Evolutionary conservation across 1,284 basidiomycete genomes (phyloP), one percentile per base, ranked within the genome.

Genomic region (Sporisorium graminicola): DNA sequence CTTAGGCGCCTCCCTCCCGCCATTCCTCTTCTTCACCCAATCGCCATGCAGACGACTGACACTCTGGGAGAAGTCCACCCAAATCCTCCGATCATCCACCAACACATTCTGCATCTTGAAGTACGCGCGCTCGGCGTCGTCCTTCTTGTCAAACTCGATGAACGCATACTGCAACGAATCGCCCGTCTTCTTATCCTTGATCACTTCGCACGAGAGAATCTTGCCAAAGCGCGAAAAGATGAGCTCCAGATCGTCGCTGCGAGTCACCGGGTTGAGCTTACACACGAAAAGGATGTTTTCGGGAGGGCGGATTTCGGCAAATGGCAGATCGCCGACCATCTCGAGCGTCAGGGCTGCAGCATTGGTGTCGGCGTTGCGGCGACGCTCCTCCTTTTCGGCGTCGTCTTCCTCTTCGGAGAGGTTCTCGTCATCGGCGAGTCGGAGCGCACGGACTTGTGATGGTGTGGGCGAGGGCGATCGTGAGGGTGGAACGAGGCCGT

Each of bases 71-170:
- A 98, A 98, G 87, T 98, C 95, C 72, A 99, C 96, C 93, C 96
- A 98, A 85, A 99, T 99, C 22, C 97, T 90, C 18, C 95, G 90
- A 86, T 99, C 97, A 85, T 99, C 96, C n/a, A 99, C 93, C 9
- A 99, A 88, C 0, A 99, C 96, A 82, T 98, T 98, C 86, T 99
- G 96, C 96, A 99, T 99, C 87, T 98, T 99, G 88, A 98, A 95
- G 86, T 99, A 99, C 16, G 94, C 96, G 91, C 77, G 91, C 85
- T 99, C 96, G 1, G 96, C 95, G 46, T 94, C 92, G 66, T 94
- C 93, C 52, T 91, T 88, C 85, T 93, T 92, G 85, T 97, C 95
- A 87, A 98, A 99, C 87, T 99, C 97, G 82, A 99, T 95, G 83
- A 99, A 99, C 1, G 97, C 96, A 85, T 99, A 99, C 86, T 99